Evolutionary conservation across 345 rosid species (phyloP), one percentile per base, ranked within the genome.

Genomic region (Abelmoschus esculentus): DNA sequence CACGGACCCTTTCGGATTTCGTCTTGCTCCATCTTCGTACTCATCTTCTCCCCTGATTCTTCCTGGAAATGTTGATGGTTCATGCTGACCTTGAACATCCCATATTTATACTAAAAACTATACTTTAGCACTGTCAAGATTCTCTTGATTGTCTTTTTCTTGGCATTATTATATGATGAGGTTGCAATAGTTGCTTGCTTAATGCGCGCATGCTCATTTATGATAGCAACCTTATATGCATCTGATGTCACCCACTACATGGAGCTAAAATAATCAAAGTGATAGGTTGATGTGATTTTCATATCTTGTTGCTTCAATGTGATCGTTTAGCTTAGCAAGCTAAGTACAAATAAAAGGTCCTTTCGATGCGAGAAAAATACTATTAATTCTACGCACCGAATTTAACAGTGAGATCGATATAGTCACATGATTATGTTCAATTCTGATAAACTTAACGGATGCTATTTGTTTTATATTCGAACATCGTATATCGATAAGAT

Each of bases 1-100:
- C 99, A 95, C 14, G 98, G 98, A 57, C 99, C 99, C 80, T 87
- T 95, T 74, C 97, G 77, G 81, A 54, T 74, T 65, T 87, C 96
- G 14, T 84, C 96, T 62, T 84, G 93, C 83, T 75, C 85, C 83
- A 78, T 81, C 75, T 85, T 87, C 90, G 82, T 44, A 3, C 49
- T 44, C 15, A 11, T 44, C 14, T 46, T 46, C 4, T 15, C 4
- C 53, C 15, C 17, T 4, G 1, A 49, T 13, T 49, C 53, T 49
- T 49, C 53, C 53, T 49, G 53, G 53, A 49, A 49, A 49, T 49
- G 53, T 5, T 49, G 53, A 1, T 49, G 53, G 53, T 49, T 49
- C 52, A 47, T 14, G 53, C 17, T 13, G 53, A 13, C 53, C n/a
- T 13, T 18, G 29, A 54, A 54, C 11, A 4, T 8, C 28, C 8